Evolutionary conservation across 805 yeast genomes (phyloP), one percentile per base, ranked within the genome.

Genomic region (Candida methanosorbosa): DNA sequence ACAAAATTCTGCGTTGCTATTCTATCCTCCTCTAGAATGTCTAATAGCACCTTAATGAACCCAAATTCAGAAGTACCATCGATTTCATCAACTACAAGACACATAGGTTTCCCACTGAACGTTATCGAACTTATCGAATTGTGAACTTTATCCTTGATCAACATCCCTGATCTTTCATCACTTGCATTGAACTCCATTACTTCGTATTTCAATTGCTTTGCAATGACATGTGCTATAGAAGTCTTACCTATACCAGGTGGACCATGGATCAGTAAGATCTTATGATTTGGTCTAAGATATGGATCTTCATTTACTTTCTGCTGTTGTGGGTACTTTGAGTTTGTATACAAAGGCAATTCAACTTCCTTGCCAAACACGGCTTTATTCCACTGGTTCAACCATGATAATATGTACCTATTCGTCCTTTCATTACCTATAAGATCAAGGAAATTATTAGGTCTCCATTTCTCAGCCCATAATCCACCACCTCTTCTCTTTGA

Each of bases 221-320:
- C 92, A 25, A 87, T 69, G 2, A 86, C 73, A 49, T 88, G 96
- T 0, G 90, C 85, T 2, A 87, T 78, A 0, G 92, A 74, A 0
- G 97, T 88, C 52, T 90, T 90, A 9, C 98, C 98, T 14, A 81
- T 68, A 2, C 98, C 98, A 0, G 95, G 87, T 0, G 95, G 92
- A 0, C 98, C 98, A 52, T 81, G 86, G 9, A 92, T 70, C 27
- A 92, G 60, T 16, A 92, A 52, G 0, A 92, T 66, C 42, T 75
- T 80, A 34, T 69, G 68, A 13, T 55, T 60, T 0, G 88, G 88
- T 36, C 88, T 61, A 20, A 70, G 64, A 27, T 70, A 63, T 1
- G 74, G 72, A 49, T 79, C 86, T 4, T 40, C 41, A 19, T 35
- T 21, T n/a, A 23, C 13, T 23, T 32, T 16, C 37, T 28, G 9